Evolutionary conservation across 2,329 filamentous ascomycete genomes (phyloP), one percentile per base, ranked within the genome.

Genomic region (Cladophialophora chaetospira): DNA sequence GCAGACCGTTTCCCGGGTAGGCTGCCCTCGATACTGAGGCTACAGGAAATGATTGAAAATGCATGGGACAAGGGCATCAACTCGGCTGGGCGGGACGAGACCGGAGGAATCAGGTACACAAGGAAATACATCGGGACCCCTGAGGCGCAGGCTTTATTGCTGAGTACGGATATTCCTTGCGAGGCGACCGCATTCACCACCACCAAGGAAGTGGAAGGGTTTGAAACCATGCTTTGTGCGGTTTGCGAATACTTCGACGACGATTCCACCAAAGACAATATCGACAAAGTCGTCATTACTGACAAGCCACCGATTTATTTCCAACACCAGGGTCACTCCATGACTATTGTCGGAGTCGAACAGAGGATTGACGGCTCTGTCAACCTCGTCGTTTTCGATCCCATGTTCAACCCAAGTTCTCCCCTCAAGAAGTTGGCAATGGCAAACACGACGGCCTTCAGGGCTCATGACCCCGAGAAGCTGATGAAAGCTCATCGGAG

Each of bases 81-180:
- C 66, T 70, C 82, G 2, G 80, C 85, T 42, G 90, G 88, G 3
- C 82, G 89, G 29, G 69, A 83, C 2, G 91, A 97, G 72, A 97
- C 92, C 0, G 93, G 93, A 2, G 91, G 91, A 1, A 88, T 97
- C 62, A 84, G 79, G 62, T 87, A 87, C n/a, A 96, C 92, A 0
- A 84, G 94, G 58, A 97, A 97, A 71, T 97, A 94, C 69, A 97
- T 97, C 65, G 93, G 93, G 13, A 97, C 93, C 1, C 86, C 90
- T 6, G 93, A 97, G 88, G 91, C 89, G 4, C 84, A 93, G 71
- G 89, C 91, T 5, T 80, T 96, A 63, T 88, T 96, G 65, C 74
- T 81, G 31, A 85, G 84, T 62, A 76, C 92, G 5, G 77, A 82
- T 3, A 88, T 96, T 58, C 77, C 79, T 80, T 88, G 85, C 63